These are phyloP conservation scores for Juncus effusus DNA, from an alignment of 176 grass and related monocot species.

Conservation along the genomic window DNA sequence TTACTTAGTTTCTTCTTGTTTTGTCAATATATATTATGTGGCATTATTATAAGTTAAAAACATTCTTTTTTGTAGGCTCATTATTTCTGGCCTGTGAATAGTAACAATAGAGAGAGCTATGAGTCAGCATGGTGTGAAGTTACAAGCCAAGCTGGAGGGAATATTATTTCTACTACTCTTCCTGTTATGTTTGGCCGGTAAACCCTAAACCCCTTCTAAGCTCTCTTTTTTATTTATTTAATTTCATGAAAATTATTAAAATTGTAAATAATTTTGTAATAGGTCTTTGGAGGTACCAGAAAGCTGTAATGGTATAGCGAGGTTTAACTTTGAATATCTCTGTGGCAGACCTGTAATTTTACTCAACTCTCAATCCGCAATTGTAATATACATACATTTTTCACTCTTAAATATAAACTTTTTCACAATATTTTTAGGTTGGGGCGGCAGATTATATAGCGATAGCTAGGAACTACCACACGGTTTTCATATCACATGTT, in stretches of 20 bases:
- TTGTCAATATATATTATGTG: background rate
- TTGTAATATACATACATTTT: conserved; percentile 7
- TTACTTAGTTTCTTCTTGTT: background rate
- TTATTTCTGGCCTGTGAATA: conserved; percentile 75
- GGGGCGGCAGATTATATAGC: conserved; percentile 99
- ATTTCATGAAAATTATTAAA: conserved; percentile 14
- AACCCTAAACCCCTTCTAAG: background rate
- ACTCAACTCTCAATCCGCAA: conserved; percentile 21
- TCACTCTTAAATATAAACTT: conserved; percentile 26
- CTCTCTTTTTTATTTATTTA: conserved; percentile 10
- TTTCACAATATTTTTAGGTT: conserved; percentile 45
- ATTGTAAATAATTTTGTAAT: conserved; percentile 26
- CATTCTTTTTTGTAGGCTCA: conserved; percentile 43
- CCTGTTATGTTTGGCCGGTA: conserved; percentile 97
- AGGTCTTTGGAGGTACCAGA: conserved; percentile 89
- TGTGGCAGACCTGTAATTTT: conserved; percentile 80
- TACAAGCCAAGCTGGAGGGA: conserved; percentile 35
- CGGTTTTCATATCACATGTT: conserved; percentile 85
- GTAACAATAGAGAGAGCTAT: conserved; percentile 42
- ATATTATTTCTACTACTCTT: conserved; percentile 45
- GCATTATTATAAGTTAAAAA: background rate
- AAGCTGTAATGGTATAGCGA: conserved; percentile 81
- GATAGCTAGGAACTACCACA: conserved; percentile 82
- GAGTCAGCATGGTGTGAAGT: conserved; percentile 60
- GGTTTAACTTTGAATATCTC: conserved; percentile 82